These are phyloP conservation scores for Fonsecaea nubica DNA, from an alignment of 2,329 filamentous ascomycete genomes.

Conservation along the genomic window DNA sequence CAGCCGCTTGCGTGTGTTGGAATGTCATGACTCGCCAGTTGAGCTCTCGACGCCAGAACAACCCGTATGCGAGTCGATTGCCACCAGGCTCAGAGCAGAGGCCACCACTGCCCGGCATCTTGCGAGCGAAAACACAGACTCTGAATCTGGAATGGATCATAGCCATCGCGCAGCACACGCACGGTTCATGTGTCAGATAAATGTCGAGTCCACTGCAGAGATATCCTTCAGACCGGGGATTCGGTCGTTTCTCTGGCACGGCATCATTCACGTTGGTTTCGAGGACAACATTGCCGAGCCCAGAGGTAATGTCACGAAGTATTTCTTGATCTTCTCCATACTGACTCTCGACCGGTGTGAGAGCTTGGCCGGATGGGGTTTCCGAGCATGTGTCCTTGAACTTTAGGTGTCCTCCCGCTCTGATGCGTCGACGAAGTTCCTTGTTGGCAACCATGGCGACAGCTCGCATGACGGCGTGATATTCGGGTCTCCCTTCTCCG, in stretches of 20 bases:
- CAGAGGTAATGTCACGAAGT: slow-evolving; percentile 29
- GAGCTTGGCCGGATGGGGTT: slow-evolving; percentile 38
- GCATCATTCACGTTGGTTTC: slow-evolving; percentile 12
- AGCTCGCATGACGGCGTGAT: slow-evolving; percentile 56
- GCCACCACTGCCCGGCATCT: slow-evolving; percentile 82
- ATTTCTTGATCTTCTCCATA: slow-evolving; percentile 35
- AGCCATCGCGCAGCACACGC: slow-evolving; percentile 96
- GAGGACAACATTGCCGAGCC: slow-evolving; percentile 29
- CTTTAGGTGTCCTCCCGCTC: slow-evolving; percentile 36
- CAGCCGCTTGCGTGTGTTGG: slow-evolving; percentile 49
- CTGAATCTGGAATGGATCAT: slow-evolving; percentile 93
- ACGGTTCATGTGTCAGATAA: slow-evolving; percentile 94
- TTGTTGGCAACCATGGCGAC: slow-evolving; percentile 52
- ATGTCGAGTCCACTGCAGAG: slow-evolving; percentile 92
- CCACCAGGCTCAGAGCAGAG: slow-evolving; percentile 65
- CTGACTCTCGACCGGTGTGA: slow-evolving; percentile 37
- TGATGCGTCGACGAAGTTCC: slow-evolving; percentile 45
- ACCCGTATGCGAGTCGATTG: slow-evolving; percentile 59
- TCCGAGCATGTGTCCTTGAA: slow-evolving; percentile 40
- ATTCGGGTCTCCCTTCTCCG: slow-evolving; percentile 51
- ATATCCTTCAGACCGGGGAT: slow-evolving; percentile 74
- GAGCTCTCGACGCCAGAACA: slow-evolving; percentile 68
- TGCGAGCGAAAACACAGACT: slow-evolving; percentile 77
- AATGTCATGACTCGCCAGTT: slow-evolving; percentile 59
- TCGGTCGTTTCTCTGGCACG: slow-evolving; percentile 50